These are phyloP conservation scores for Metarhizium sp. DNA, from an alignment of 2,329 filamentous ascomycete genomes.

Conservation along the genomic window DNA sequence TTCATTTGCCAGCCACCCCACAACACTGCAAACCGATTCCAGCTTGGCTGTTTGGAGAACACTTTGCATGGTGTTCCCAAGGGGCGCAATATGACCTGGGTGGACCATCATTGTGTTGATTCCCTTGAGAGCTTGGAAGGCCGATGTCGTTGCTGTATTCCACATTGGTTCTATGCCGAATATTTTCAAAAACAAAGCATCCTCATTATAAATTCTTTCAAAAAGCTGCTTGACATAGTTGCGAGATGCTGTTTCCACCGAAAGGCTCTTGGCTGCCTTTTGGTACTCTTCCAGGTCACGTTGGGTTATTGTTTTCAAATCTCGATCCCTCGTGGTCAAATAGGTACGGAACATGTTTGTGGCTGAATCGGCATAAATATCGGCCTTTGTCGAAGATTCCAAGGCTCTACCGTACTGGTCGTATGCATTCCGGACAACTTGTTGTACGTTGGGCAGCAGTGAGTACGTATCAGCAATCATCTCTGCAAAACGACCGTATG, in stretches of 20 bases:
- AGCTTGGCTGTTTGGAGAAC: conserved; percentile 38
- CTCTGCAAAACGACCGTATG: conserved; percentile 51
- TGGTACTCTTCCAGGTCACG: conserved; percentile 46
- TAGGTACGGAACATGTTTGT: conserved; percentile 47
- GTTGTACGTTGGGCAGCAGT: conserved; percentile 46
- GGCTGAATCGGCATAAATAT: conserved; percentile 44
- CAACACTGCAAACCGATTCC: conserved; percentile 41
- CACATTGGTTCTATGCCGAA: conserved; percentile 47
- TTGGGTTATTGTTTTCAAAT: conserved; percentile 42
- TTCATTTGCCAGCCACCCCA: conserved; percentile 50
- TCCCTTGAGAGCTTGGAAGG: conserved; percentile 38
- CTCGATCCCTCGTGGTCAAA: conserved; percentile 41
- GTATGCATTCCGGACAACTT: conserved; percentile 41
- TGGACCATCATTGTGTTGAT: conserved; percentile 43
- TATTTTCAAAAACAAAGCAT: conserved; percentile 42
- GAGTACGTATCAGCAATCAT: conserved; percentile 47
- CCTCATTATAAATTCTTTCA: conserved; percentile 47
- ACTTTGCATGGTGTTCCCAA: conserved; percentile 40
- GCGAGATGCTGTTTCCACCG: conserved; percentile 44
- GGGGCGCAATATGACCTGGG: conserved; percentile 42
- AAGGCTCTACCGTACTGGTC: conserved; percentile 39
- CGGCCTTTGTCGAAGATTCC: conserved; percentile 31
- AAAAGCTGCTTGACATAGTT: conserved; percentile 53
- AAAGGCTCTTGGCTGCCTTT: conserved; percentile 38
- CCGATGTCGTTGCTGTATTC: conserved; percentile 38